Evolutionary conservation across 345 rosid genomes (phyloP).

Genomic region (Citrus medica): DNA sequence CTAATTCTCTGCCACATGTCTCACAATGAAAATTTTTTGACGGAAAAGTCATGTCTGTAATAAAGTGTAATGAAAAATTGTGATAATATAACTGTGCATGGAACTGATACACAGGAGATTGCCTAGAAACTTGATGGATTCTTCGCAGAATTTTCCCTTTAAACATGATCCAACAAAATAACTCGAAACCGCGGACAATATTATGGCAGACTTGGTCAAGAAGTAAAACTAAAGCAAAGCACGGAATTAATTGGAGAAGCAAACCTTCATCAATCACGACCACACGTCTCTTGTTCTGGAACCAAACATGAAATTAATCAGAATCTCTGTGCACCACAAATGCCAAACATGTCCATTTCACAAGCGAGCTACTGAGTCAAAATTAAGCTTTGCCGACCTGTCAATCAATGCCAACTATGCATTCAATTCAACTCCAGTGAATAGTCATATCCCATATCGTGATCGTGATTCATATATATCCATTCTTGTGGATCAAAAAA

Average conservation of each 20-base stretch:
- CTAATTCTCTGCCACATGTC: too few relatives aligned
- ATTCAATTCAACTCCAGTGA: constrained; percentile 14
- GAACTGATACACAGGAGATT: too few relatives aligned
- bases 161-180: neutral
- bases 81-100: too few relatives aligned
- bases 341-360: constrained; percentile 9
- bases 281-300: constrained; percentile 8
- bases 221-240: neutral
- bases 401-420: constrained; percentile 14
- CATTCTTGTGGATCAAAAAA: constrained; percentile 22
- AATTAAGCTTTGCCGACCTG: constrained; percentile 11
- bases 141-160: neutral
- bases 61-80: too few relatives aligned
- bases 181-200: neutral
- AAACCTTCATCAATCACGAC: neutral
- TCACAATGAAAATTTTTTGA: too few relatives aligned
- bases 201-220: neutral
- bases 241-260: neutral
- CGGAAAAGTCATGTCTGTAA: too few relatives aligned
- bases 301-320: constrained; percentile 15
- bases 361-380: constrained; percentile 4
- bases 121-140: neutral
- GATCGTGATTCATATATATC: neutral
- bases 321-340: constrained; percentile 21
- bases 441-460: constrained; percentile 14